These are phyloP conservation scores for Echeveria elegans DNA, from an alignment of 164 flowering plant species.

Conservation along the genomic window DNA sequence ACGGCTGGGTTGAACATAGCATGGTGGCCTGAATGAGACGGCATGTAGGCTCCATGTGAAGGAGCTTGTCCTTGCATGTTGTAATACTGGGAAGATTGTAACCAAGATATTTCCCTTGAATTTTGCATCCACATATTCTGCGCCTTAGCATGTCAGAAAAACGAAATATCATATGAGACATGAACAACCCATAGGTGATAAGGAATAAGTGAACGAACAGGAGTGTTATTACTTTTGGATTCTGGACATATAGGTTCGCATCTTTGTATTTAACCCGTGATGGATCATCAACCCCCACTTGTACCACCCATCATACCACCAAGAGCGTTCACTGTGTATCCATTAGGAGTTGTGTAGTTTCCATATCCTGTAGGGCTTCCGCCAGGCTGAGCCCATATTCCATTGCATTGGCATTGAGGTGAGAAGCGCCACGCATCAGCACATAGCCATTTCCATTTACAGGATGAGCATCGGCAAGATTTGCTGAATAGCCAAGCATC, in stretches of 20 bases:
- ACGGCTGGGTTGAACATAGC: slow-evolving; percentile 52
- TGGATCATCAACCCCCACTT: slow-evolving; percentile 68
- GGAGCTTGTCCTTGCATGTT: slow-evolving; percentile 72
- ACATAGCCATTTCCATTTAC: slow-evolving; percentile 64
- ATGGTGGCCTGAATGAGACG: slow-evolving; percentile 70
- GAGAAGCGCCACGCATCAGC: slow-evolving; percentile 78
- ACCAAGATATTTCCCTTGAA: slow-evolving; percentile 54
- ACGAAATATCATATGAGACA: neutral
- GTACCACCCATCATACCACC: slow-evolving; percentile 61
- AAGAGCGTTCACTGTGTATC: slow-evolving; percentile 64
- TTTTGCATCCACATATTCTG: slow-evolving; percentile 88
- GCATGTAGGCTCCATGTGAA: slow-evolving; percentile 61
- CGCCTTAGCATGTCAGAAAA: slow-evolving; percentile 55
- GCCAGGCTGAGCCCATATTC: slow-evolving; percentile 78
- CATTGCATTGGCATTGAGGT: slow-evolving; percentile 48
- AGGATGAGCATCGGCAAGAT: slow-evolving; percentile 71
- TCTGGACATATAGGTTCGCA: slow-evolving; percentile 65
- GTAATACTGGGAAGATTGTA: slow-evolving; percentile 75
- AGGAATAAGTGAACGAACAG: neutral
- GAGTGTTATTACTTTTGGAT: slow-evolving; percentile 55
- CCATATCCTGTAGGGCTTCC: slow-evolving; percentile 76
- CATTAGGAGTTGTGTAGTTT: slow-evolving; percentile 57
- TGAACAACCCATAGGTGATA: neutral
- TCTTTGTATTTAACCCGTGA: slow-evolving; percentile 88
- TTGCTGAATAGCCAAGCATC: slow-evolving; percentile 72